Evolutionary conservation across 1,284 basidiomycete species (phyloP), one percentile per base, ranked within the genome.

Genomic region (Boletellus dicymbophilus): DNA sequence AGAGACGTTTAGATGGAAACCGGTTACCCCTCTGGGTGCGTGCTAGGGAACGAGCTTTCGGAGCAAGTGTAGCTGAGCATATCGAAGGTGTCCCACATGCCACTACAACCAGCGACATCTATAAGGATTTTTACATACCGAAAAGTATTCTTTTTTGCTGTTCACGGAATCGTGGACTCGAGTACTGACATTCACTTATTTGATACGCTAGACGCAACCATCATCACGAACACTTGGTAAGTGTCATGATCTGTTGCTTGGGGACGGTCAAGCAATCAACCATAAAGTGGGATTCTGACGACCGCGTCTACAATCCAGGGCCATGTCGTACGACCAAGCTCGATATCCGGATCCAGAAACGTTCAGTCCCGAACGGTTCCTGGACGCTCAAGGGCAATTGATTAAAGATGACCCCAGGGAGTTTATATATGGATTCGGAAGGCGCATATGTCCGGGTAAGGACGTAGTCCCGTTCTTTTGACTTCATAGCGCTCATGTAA

Each of bases 1-100:
- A 37, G 75, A 77, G 54, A 59, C 23, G 15, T 51, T 52, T 52
- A 63, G 58, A 22, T 60, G 57, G 55, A 44, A 52, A 27, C 57
- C 56, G 1, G 51, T 54, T 3, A 28, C 15, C 26, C 64, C 67
- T 16, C 28, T 69, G 4, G 48, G 67, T 68, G 25, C 13, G 52
- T 37, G 25, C 1, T 40, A 5, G 26, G 16, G 18, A 23, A 22
- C 27, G 11, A 33, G 22, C 6, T 7, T 22, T 41, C 12, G n/a
- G n/a, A n/a, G n/a, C n/a, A n/a, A n/a, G n/a, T n/a, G n/a, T n/a
- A n/a, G n/a, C n/a, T n/a, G n/a, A 49, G 22, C 10, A 3, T 25
- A 26, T 15, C 25, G 1, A 42, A 66, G 61, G 45, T n/a, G 23
- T 23, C 13, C 57, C 63, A 2, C 63, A 62, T 16, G 52, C 47